phyloP scores from a whole-genome alignment of 352 stramenopile species.

The Salisapilia sapeloensis region DNA sequence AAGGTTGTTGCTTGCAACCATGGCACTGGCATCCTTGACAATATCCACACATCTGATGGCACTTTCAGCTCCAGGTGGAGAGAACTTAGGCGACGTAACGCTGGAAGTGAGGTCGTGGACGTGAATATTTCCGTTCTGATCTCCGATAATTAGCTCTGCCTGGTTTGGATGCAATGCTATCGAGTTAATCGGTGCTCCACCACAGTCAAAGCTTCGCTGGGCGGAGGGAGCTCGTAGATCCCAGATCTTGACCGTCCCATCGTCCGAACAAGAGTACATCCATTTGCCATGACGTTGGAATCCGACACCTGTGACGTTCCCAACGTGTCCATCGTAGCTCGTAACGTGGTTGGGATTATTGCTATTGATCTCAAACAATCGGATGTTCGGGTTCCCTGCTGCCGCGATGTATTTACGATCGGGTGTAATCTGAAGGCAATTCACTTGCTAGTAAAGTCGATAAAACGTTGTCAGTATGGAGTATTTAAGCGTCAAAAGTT shows the following conservation, averaged over 20 bases:
- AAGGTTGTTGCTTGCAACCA: constrained; percentile 90
- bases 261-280: constrained; percentile 96
- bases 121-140: constrained; percentile 89
- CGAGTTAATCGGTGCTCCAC: constrained; percentile 83
- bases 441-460: constrained; percentile 76
- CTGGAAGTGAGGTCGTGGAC: constrained; percentile 84
- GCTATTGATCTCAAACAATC: constrained; percentile 95
- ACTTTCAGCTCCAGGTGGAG: constrained; percentile 48
- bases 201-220: constrained; percentile 79
- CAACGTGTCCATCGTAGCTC: constrained; percentile 91
- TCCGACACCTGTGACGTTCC: constrained; percentile 93
- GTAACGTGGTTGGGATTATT: constrained; percentile 91
- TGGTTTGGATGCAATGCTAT: constrained; percentile 94
- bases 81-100: constrained; percentile 39
- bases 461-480: not conserved
- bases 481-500: not conserved
- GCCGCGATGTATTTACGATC: constrained; percentile 96
- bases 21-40: constrained; percentile 78
- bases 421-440: constrained; percentile 92
- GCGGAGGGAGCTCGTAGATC: constrained; percentile 77
- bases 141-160: constrained; percentile 56
- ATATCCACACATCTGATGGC: constrained; percentile 88
- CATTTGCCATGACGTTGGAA: constrained; percentile 96
- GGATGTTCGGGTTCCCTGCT: constrained; percentile 93
- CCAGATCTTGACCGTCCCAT: constrained; percentile 93